Evolutionary conservation across 2,329 filamentous ascomycete species (phyloP), one percentile per base, ranked within the genome.

Genomic region (Rutstroemia sp.): DNA sequence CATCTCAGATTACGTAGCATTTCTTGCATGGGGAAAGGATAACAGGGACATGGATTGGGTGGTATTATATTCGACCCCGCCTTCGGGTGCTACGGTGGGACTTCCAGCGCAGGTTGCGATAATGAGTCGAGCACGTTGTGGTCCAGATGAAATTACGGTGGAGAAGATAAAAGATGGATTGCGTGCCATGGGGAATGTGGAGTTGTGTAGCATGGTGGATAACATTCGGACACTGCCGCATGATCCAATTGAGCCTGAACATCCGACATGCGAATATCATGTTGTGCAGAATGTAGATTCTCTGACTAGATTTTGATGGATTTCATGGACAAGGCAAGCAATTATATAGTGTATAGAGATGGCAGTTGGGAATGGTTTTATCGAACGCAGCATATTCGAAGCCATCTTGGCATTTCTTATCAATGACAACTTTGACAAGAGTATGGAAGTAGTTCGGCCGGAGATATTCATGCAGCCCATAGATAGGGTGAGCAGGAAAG

Each of bases 231-330:
- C 51, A 37, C 46, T 53, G 10, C 37, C 37, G 42, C 51, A 53
- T 30, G 42, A 53, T 19, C 3, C 34, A 18, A 1, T 39, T 7
- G 9, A 27, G 45, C 18, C 18, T 46, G 19, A n/a, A 18, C 51
- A 30, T n/a, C 42, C 51, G 4, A 48, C 51, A n/a, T 48, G 51
- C 16, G 42, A 39, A 48, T 53, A 53, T 21, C 8, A 53, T 18
- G 51, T 53, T n/a, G 42, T 53, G 8, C 51, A 53, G 18, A 53
- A 53, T 27, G 51, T 53, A 18, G 51, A 53, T 25, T 53, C 51
- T 39, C n/a, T 53, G 42, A 48, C 42, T 10, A 48, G 51, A 27
- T 53, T 53, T 19, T 53, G 42, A 48, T 39, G 16, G 9, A 5
- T 10, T 30, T 4, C 27, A 30, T 14, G 16, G 39, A n/a, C 10